A percentile compares a stretch with the other conserved stretches of the same genome.
Conservation (phyloP, 179 eudicot genomes). For the Silene noctiflora region DNA sequence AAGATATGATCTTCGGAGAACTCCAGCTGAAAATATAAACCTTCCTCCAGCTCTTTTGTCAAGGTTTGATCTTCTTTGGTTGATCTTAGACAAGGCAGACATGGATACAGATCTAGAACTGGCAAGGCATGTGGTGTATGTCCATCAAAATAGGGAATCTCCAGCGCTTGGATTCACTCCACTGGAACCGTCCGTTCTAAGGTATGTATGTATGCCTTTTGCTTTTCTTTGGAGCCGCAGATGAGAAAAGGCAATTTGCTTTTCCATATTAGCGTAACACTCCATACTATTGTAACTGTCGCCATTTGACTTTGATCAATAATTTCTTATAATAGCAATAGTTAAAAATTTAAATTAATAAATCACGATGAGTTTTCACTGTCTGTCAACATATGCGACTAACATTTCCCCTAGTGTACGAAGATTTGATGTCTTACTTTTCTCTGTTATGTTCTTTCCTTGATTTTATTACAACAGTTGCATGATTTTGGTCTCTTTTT, state of each 20-base stretch:
- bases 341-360: no score
- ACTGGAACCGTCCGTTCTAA: conserved; percentile 80
- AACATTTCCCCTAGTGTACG: no score
- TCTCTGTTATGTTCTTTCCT: background rate
- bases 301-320: no score
- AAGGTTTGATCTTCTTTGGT: conserved; percentile 95
- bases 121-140: conserved; percentile 97
- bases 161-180: conserved; percentile 97
- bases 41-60: conserved; percentile 98
- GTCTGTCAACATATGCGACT: no score
- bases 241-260: background rate
- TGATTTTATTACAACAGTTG: background rate
- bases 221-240: conserved; percentile 7
- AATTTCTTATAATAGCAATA: no score
- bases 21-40: conserved; percentile 98
- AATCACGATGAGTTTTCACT: no score
- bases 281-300: no score
- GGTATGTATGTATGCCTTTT: conserved; percentile 47
- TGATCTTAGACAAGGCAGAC: conserved; percentile 93
- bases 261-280: background rate
- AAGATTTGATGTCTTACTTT: no score
- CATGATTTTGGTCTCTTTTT: background rate
- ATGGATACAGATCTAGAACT: conserved; percentile 97
- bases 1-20: conserved; percentile 91
- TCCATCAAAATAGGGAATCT: conserved; percentile 87